These are phyloP conservation scores for Aspergillus chevalieri DNA, from an alignment of 2,329 filamentous ascomycete species.

Conservation along the genomic window DNA sequence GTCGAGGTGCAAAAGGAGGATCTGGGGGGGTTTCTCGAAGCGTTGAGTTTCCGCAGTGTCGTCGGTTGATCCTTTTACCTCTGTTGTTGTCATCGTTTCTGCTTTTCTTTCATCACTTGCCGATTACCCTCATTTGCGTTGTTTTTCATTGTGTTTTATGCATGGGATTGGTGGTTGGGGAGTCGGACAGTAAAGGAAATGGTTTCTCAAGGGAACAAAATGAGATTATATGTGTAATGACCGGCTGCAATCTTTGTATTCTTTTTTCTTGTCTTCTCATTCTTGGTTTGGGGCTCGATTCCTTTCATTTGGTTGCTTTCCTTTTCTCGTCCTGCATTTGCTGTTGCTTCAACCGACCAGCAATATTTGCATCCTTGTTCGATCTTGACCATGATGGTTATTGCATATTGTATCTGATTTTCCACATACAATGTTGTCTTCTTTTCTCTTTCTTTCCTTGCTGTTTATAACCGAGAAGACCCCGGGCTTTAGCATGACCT, in stretches of 20 bases:
- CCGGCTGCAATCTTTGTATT: slow-evolving; percentile 14
- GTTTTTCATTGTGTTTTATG: slow-evolving; percentile 1
- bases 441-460: not conserved
- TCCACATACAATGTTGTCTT: not conserved
- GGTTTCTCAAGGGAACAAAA: slow-evolving; percentile 3
- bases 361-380: not conserved
- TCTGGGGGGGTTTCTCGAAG: slow-evolving; percentile 81
- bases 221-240: slow-evolving; percentile 15
- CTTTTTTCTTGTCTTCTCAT: not conserved
- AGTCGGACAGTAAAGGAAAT: not conserved
- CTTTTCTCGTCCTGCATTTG: not conserved
- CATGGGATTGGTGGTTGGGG: slow-evolving; percentile 7
- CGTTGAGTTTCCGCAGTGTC: slow-evolving; percentile 83
- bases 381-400: slow-evolving; percentile 10
- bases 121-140: not conserved
- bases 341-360: slow-evolving; percentile 1
- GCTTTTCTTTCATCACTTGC: not conserved
- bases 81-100: not conserved
- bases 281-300: not conserved
- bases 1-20: slow-evolving; percentile 98
- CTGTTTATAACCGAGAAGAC: not conserved
- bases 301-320: slow-evolving; percentile 5
- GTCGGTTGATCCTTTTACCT: slow-evolving; percentile 46
- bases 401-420: slow-evolving; percentile 1
- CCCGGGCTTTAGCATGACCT: too few relatives aligned